phyloP scores from a whole-genome alignment of 305 asterid species.

The Vinca major region DNA sequence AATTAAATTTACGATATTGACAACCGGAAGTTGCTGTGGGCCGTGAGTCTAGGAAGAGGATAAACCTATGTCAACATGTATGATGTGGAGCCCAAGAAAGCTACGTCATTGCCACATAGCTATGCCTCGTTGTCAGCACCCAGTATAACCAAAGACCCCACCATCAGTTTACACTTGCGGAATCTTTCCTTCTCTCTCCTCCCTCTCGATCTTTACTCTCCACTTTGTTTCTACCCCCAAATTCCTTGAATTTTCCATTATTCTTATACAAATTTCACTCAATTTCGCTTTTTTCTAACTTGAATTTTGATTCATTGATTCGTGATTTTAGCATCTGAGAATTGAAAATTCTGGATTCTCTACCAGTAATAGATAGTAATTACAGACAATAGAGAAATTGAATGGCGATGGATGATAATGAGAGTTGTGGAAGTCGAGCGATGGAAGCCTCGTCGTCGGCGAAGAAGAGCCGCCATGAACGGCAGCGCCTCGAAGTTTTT shows the following conservation, averaged over 20 bases:
- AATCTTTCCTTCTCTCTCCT: constrained; percentile 3
- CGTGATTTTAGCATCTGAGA: background rate
- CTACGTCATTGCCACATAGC: constrained; percentile 4
- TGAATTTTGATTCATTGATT: background rate
- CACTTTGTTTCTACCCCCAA: background rate
- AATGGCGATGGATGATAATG: constrained; percentile 41
- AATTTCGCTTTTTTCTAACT: background rate
- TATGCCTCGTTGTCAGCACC: constrained; percentile 3
- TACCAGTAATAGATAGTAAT: too few species aligned
- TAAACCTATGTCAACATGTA: background rate
- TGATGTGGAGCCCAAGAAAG: constrained; percentile 2
- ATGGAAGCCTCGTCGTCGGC: constrained; percentile 29
- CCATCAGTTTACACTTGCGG: background rate
- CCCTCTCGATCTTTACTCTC: constrained; percentile 4
- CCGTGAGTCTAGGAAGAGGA: constrained; percentile 1
- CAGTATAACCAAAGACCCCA: constrained; percentile 2
- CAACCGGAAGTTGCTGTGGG: background rate
- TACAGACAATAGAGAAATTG: background rate
- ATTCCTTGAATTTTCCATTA: background rate
- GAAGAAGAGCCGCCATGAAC: constrained; percentile 28
- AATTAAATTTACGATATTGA: too few species aligned
- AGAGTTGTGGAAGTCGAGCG: constrained; percentile 48
- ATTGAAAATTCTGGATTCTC: background rate
- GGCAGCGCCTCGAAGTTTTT: constrained; percentile 30
- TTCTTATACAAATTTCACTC: background rate